These are phyloP conservation scores for Vickermania spadyakhi DNA, from an alignment of 208 protist species.

Conservation along the genomic window DNA sequence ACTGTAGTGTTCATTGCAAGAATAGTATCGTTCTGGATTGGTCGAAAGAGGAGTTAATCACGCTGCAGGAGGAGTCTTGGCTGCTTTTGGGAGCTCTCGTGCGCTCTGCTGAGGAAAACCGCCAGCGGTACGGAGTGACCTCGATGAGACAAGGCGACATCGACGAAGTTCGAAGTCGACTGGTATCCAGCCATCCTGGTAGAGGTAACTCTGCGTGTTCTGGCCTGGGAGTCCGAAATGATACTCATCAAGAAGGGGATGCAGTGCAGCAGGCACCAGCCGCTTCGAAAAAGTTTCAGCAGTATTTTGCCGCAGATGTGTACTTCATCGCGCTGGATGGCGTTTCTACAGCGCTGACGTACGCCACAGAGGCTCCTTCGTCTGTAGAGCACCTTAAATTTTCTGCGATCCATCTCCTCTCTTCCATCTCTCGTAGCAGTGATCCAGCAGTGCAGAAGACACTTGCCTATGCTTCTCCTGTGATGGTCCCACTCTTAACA, in stretches of 20 bases:
- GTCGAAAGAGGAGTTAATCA: conserved; percentile 57
- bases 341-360: conserved; percentile 37
- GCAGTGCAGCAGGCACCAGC: background rate
- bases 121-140: conserved; percentile 2
- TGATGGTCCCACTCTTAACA: background rate
- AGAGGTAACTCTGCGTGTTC: background rate
- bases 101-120: conserved; percentile 22
- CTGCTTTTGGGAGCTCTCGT: conserved; percentile 48
- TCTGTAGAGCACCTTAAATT: conserved; percentile 30
- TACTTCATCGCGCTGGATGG: conserved; percentile 45
- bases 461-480: background rate
- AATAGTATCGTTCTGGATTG: conserved; percentile 39
- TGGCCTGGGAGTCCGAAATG: conserved; percentile 1
- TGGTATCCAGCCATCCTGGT: background rate
- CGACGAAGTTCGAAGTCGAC: background rate
- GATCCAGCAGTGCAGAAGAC: background rate
- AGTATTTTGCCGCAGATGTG: conserved; percentile 28
- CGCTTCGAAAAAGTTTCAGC: background rate
- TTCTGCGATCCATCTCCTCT: conserved; percentile 1
- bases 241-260: background rate
- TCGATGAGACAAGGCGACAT: background rate
- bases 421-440: background rate
- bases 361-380: conserved; percentile 23
- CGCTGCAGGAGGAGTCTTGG: conserved; percentile 65
- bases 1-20: conserved; percentile 46